Base-by-base conservation (phyloP, 2,329 filamentous ascomycete species). In the Camptophora hylomeconis region DNA sequence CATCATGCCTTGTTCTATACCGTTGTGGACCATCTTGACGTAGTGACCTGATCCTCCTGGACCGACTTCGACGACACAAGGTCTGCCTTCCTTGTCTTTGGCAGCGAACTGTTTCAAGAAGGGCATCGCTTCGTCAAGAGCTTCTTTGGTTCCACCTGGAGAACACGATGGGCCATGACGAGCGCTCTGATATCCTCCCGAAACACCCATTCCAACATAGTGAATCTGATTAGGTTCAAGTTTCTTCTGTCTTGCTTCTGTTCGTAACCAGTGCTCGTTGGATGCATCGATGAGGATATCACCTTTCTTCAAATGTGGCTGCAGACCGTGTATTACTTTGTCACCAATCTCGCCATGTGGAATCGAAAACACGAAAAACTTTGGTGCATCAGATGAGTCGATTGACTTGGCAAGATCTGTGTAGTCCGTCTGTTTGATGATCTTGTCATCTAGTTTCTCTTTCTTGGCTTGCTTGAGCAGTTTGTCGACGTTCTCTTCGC, bases 11-110 rank as follows among this genome's bases (percentile, higher is more conserved):
- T 79, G 73, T 46, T 81, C 75, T 36, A 81, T 80, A 1, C 75
- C 75, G 39, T 81, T 80, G 47, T 81, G 76, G 3, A 80, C 64
- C 74, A 80, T 81, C 56, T 82, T 81, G 21, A 80, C 72, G 44
- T 75, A 81, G 48, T 81, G 75, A 0, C 76, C 76, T 2, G 68
- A 63, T 2, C 75, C 75, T 0, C 68, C 68, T 2, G 67, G 65
- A 0, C 76, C 75, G 25, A 75, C 61, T 15, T 63, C 58, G 1
- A 56, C 66, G 1, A 76, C 71, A 40, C 75, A 80, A 1, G 73
- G 63, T 7, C 58, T 63, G 1, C 69, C 70, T 3, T 67, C 55
- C 22, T 37, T 36, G 31, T 75, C 72, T 42, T 75, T 77, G 1
- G 75, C 75, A 0, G 75, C 67, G 24, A 78, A 63, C 21, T 60